These are phyloP conservation scores for Cornus controversa DNA, from an alignment of 148 eudicot genomes.

Conservation along the genomic window DNA sequence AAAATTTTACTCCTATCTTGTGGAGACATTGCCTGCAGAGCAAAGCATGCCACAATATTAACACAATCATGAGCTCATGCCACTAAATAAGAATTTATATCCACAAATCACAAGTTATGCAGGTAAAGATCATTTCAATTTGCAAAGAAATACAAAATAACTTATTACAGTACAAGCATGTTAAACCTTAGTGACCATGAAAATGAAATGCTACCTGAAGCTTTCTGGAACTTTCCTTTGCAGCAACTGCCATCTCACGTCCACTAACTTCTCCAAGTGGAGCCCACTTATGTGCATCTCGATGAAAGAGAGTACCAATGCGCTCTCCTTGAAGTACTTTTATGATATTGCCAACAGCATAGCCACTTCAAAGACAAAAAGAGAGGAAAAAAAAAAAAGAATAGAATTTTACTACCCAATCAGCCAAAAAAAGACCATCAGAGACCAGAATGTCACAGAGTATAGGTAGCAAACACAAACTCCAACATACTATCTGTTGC, in stretches of 20 bases:
- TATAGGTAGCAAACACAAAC: conserved; percentile 7
- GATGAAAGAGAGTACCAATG: conserved; percentile 88
- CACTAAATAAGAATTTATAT: not conserved
- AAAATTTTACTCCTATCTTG: conserved; percentile 73
- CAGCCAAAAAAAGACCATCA: conserved; percentile 2
- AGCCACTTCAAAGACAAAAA: conserved; percentile 51
- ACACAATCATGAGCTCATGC: not conserved
- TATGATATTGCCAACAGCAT: conserved; percentile 62
- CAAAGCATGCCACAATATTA: conserved; percentile 5
- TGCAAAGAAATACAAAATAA: not conserved
- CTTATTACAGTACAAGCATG: not conserved
- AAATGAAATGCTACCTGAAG: conserved; percentile 62
- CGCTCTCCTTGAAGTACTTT: conserved; percentile 73
- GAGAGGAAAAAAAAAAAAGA: not conserved
- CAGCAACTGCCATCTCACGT: conserved; percentile 91
- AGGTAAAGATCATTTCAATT: not conserved
- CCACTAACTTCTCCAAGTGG: conserved; percentile 53
- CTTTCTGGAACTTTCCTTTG: conserved; percentile 80
- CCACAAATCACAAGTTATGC: not conserved
- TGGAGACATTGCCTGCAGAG: conserved; percentile 64
- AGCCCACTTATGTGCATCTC: conserved; percentile 65
- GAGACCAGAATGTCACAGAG: not conserved
- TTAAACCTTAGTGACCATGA: not conserved
- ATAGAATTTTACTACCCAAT: not conserved
- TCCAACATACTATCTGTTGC: not conserved